Conservation (phyloP, 2,329 filamentous ascomycete species). For the Arthroderma sp. region DNA sequence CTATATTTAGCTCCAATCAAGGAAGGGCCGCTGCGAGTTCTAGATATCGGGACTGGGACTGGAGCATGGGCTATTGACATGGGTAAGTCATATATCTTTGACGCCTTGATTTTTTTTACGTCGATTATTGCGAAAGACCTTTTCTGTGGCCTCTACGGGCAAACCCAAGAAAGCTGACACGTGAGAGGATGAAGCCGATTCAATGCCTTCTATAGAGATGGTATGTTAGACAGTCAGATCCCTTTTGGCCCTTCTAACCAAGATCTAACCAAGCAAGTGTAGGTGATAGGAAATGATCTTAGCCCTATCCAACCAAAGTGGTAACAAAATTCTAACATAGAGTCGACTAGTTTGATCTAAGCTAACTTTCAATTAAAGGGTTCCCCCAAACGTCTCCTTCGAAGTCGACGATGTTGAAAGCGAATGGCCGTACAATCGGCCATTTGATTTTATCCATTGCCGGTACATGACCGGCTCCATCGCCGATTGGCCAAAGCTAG, state of each 20-base stretch:
- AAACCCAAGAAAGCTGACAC: too few relatives aligned
- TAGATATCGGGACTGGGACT: slow-evolving; percentile 40
- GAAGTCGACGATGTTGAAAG: slow-evolving; percentile 50
- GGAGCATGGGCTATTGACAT: slow-evolving; percentile 32
- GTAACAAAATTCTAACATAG: not conserved
- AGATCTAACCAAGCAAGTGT: too few relatives aligned
- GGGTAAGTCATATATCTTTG: not conserved
- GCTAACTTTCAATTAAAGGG: slow-evolving; percentile 20
- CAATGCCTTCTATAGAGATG: too few relatives aligned
- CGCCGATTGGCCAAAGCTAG: slow-evolving; percentile 33
- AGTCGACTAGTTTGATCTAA: slow-evolving; percentile 9
- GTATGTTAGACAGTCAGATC: too few relatives aligned
- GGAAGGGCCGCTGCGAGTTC: slow-evolving; percentile 25
- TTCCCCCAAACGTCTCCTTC: slow-evolving; percentile 49
- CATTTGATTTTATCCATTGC: slow-evolving; percentile 46
- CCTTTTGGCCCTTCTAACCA: too few relatives aligned
- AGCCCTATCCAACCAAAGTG: slow-evolving; percentile 9
- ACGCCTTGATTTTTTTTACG: too few relatives aligned
- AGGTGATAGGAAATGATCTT: slow-evolving; percentile 11
- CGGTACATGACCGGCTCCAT: slow-evolving; percentile 39
- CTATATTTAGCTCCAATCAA: slow-evolving; percentile 26
- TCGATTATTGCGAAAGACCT: too few relatives aligned
- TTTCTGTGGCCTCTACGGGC: too few relatives aligned
- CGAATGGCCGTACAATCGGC: slow-evolving; percentile 41
- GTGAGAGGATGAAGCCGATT: too few relatives aligned